Base-by-base conservation (phyloP, 805 yeast species). In the Pichia rugopelliculosa region DNA sequence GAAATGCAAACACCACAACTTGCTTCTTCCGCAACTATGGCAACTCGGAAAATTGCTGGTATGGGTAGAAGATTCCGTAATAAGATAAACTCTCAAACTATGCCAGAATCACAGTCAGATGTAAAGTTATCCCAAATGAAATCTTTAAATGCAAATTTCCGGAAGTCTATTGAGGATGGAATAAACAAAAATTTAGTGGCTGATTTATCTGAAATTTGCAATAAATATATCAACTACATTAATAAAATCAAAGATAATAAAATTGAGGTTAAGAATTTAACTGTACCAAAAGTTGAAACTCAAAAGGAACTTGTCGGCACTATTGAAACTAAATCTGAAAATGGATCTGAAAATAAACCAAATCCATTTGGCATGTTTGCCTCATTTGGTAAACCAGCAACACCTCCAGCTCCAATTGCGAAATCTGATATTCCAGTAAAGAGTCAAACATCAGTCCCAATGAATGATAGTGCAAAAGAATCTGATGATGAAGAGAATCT, bases 101-200 rank as follows among this genome's bases (percentile, higher is more conserved):
- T 22, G 6, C 12, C 45, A 6, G 12, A 44, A 21, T 33, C 24
- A 21, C n/a, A 18, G 11, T 39, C 37, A 8, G 2, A 18, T 15
- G 74, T 70, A 17, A 72, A 66, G 49, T 65, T 73, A 23, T 71
- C 71, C 15, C 79, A 79, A 58, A 58, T 81, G 36, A 78, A 74
- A 56, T 90, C 95, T 1, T 68, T 87, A 58, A 85, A 85, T 60
- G 72, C 74, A 10, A 77, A 73, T 46, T 81, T 87, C 55, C 64
- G 73, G 26, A 70, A 70, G 15, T 70, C 80, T 26, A 59, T 87
- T 27, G 66, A 66, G 37, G 61, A 67, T 23, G 64, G 73, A 11
- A 61, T 75, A 24, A 49, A 53, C 1, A 61, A 67, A 6, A 75
- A 76, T 51, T 74, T 82, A 2, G 66, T 76, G 12, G 79, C 77